Evolutionary conservation across 1,284 basidiomycete species (phyloP).

Genomic region (Afroboletus lepidellus): DNA sequence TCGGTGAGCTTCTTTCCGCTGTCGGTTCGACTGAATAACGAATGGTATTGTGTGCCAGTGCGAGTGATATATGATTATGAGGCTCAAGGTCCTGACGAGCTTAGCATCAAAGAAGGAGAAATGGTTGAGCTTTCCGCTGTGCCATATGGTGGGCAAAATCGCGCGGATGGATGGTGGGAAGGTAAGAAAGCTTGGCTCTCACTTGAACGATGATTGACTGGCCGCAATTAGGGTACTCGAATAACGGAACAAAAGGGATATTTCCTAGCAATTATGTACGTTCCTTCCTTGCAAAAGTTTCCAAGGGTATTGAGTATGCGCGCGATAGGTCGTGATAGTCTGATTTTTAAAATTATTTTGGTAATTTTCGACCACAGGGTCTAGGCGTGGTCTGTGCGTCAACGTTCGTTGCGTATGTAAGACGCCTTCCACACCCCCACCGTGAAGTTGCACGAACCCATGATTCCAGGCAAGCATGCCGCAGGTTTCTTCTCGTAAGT

Average conservation of each 20-base stretch:
- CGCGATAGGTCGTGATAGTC: constrained; percentile 26
- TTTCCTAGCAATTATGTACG: constrained; percentile 85
- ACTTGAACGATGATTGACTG: constrained; percentile 24
- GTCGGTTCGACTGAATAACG: constrained; percentile 4
- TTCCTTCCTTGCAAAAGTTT: constrained; percentile 15
- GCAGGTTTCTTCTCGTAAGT: constrained; percentile 30
- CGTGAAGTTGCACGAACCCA: constrained; percentile 18
- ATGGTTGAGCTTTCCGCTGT: constrained; percentile 63
- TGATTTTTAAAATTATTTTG: constrained; percentile 12
- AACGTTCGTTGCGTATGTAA: constrained; percentile 30
- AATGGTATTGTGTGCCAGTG: constrained; percentile 42
- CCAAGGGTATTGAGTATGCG: constrained; percentile 22
- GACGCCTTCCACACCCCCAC: constrained; percentile 17
- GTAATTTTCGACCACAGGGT: background rate
- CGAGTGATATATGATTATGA: constrained; percentile 69
- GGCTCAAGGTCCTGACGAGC: constrained; percentile 66
- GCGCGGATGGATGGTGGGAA: constrained; percentile 83
- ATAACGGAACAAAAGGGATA: constrained; percentile 65
- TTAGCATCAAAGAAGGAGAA: constrained; percentile 62
- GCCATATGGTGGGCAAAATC: constrained; percentile 56
- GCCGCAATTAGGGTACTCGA: constrained; percentile 54
- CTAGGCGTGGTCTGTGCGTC: constrained; percentile 11
- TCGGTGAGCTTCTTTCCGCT: constrained; percentile 40
- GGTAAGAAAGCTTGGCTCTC: constrained; percentile 39
- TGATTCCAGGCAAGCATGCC: constrained; percentile 19